These are phyloP conservation scores for Catunica adiposa DNA, from an alignment of 2,329 filamentous ascomycete species.

Conservation along the genomic window DNA sequence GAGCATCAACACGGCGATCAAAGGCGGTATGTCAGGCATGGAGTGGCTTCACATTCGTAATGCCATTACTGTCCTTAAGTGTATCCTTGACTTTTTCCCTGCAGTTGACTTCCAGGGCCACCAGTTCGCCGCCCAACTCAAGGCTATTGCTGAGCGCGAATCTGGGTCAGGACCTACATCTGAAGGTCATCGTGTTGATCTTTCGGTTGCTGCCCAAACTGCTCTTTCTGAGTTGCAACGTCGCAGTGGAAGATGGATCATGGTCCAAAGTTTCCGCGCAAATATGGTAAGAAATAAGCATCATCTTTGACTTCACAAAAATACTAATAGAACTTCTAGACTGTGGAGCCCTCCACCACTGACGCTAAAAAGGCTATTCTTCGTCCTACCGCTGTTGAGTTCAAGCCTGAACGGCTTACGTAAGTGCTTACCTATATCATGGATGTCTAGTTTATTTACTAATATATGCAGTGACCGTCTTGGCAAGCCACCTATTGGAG, in stretches of 20 bases:
- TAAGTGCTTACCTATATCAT: constrained; percentile 16
- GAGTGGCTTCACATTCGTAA: constrained; percentile 99
- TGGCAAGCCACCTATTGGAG: not conserved
- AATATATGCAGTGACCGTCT: not conserved
- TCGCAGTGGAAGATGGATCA: constrained; percentile 50
- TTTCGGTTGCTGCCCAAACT: constrained; percentile 57
- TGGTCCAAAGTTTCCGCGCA: constrained; percentile 56
- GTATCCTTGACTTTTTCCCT: constrained; percentile 67
- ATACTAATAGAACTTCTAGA: constrained; percentile 14
- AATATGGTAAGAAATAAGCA: constrained; percentile 34
- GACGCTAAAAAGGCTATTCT: constrained; percentile 25
- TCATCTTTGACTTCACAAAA: constrained; percentile 11
- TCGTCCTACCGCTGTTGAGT: constrained; percentile 44
- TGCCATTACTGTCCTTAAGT: constrained; percentile 75
- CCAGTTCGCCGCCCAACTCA: constrained; percentile 45
- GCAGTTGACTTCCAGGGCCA: constrained; percentile 76
- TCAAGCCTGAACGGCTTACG: constrained; percentile 37
- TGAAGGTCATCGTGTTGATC: constrained; percentile 49
- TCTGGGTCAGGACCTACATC: constrained; percentile 26
- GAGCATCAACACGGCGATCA: constrained; percentile 61
- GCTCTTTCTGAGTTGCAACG: constrained; percentile 54
- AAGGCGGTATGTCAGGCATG: constrained; percentile 60
- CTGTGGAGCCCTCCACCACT: not conserved
- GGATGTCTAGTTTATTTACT: constrained; percentile 9
- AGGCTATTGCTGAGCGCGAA: constrained; percentile 48